A percentile compares a stretch with the other conserved stretches of the same genome.
Conservation (phyloP, 441 rosid species). For the Syzygium malaccense region DNA sequence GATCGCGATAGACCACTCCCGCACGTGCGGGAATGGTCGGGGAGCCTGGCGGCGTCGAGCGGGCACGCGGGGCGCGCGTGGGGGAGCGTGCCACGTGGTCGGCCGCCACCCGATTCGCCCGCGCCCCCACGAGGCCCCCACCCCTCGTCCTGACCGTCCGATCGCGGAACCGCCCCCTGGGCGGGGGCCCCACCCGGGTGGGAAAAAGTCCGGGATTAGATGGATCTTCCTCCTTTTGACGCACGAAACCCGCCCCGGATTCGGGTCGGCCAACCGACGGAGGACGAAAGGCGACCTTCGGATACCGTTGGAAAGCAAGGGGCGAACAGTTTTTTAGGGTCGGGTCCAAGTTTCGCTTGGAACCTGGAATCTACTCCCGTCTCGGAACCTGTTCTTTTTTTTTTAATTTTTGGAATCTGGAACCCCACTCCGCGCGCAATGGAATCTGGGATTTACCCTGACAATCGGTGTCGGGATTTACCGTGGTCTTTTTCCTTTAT, state of each 20-base stretch:
- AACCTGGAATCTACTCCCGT: too few relatives aligned
- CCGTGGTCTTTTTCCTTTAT: too few relatives aligned
- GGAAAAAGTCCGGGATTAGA: not conserved
- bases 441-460: too few relatives aligned
- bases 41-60: not conserved
- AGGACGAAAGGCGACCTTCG: not conserved
- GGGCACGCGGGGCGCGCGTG: not conserved
- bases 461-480: too few relatives aligned
- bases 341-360: too few relatives aligned
- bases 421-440: fast-evolving
- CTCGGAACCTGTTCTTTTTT: too few relatives aligned
- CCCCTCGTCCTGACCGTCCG: not conserved
- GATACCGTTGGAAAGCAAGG: too few relatives aligned
- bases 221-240: not conserved
- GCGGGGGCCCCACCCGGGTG: not conserved
- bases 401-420: too few relatives aligned
- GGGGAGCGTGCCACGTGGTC: conserved; percentile 9
- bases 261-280: not conserved
- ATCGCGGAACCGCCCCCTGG: not conserved
- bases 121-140: not conserved
- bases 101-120: not conserved
- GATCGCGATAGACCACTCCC: not conserved
- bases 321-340: too few relatives aligned
- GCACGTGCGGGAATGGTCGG: too few relatives aligned
- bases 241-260: too few relatives aligned